phyloP scores from a whole-genome alignment of 2,329 filamentous ascomycete species.

The Sordariomycetes sp. region DNA sequence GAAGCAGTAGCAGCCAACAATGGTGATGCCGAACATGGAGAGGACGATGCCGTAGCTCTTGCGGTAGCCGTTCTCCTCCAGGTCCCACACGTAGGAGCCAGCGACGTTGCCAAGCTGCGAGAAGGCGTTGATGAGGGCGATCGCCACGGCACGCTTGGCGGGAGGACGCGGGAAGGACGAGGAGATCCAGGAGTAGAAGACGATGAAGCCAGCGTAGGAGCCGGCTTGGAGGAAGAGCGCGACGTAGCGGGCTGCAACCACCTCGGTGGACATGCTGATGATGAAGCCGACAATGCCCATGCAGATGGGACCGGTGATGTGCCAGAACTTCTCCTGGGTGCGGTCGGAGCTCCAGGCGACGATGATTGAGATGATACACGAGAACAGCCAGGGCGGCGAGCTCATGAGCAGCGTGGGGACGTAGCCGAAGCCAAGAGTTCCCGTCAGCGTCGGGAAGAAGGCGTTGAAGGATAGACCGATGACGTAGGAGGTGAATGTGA shows the following conservation, averaged over 20 bases:
- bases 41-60: conserved; percentile 57
- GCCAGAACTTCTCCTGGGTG: conserved; percentile 46
- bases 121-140: conserved; percentile 51
- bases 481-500: conserved; percentile 52
- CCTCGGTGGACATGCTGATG: conserved; percentile 49
- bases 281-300: conserved; percentile 46
- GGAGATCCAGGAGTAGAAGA: conserved; percentile 49
- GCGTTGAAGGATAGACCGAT: conserved; percentile 49
- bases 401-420: conserved; percentile 46
- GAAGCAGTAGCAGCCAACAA: conserved; percentile 40
- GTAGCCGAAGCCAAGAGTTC: conserved; percentile 41
- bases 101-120: conserved; percentile 49
- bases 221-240: conserved; percentile 52
- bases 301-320: conserved; percentile 44
- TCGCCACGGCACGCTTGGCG: conserved; percentile 52
- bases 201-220: conserved; percentile 45
- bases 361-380: conserved; percentile 46
- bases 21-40: conserved; percentile 53
- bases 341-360: conserved; percentile 47
- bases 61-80: conserved; percentile 49
- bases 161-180: conserved; percentile 49
- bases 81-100: conserved; percentile 53
- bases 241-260: conserved; percentile 47
- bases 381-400: conserved; percentile 49
- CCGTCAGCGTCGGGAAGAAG: conserved; percentile 46